These are phyloP conservation scores for Trichoderma lentiforme DNA, from an alignment of 2,329 filamentous ascomycete genomes.

Conservation along the genomic window DNA sequence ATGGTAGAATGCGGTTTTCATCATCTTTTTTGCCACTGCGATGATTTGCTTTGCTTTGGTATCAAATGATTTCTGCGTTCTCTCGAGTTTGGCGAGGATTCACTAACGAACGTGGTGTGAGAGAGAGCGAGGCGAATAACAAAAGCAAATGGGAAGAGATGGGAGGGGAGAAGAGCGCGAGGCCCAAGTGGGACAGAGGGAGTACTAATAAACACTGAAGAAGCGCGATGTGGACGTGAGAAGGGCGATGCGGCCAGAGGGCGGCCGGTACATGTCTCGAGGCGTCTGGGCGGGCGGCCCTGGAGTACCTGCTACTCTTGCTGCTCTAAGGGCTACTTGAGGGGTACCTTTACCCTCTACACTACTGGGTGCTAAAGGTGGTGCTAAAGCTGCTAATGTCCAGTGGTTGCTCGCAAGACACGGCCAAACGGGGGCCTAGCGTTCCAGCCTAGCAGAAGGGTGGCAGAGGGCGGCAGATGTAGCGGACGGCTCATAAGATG, in stretches of 20 bases:
- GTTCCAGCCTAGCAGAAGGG: not conserved
- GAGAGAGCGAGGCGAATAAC: not conserved
- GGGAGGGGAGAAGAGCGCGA: constrained; percentile 9
- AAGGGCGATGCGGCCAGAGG: not conserved
- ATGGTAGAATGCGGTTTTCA: not conserved
- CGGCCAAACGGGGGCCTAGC: not conserved
- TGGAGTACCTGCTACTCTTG: not conserved
- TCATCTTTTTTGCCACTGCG: not conserved
- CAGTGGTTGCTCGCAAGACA: not conserved
- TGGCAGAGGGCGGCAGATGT: not conserved
- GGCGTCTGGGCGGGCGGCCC: not conserved
- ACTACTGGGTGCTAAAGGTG: not conserved
- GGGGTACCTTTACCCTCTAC: not conserved
- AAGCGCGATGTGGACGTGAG: constrained; percentile 8
- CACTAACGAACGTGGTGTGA: not conserved
- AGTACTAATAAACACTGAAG: constrained; percentile 14
- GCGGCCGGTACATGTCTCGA: not conserved
- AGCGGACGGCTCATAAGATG: not conserved
- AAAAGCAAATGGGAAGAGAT: constrained; percentile 2
- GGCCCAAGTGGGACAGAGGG: constrained; percentile 8
- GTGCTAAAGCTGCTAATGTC: not conserved
- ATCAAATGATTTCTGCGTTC: not conserved
- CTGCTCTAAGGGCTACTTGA: not conserved
- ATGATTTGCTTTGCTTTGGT: not conserved
- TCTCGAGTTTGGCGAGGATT: not conserved